Evolutionary conservation across 2,329 filamentous ascomycete species (phyloP), one percentile per base, ranked within the genome.

Genomic region (Simplicillium aogashimaense): DNA sequence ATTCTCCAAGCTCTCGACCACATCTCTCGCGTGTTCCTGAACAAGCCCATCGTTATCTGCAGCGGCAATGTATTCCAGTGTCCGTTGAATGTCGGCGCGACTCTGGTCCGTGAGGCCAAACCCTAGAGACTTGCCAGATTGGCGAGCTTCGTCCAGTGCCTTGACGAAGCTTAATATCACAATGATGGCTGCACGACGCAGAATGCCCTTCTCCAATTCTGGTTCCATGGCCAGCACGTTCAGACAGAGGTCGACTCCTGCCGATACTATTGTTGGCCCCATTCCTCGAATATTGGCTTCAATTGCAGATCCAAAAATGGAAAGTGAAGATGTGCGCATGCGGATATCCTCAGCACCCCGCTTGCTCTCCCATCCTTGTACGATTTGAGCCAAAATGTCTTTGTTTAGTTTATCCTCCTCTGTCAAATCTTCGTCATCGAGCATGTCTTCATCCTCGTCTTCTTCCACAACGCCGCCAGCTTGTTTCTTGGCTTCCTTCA

Each of bases 11-110:
- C 74, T 81, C 54, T 86, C 82, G 10, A 78, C 56, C n/a, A 81
- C 78, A 49, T 79, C 79, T 28, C 60, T 62, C 3, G 81, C 81
- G 56, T 87, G 81, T 49, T 79, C 70, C 45, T 70, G 70, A 10
- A 85, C 83, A 33, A 88, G 59, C 1, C 73, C 80, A 53, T 88
- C 83, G 17, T 67, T 71, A 56, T 88, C 83, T 17, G 76, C 79
- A 31, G 63, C 67, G 7, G 69, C 67, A n/a, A 84, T 67, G 56
- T 86, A 87, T 38, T 61, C 58, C 32, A 87, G 54, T 9, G 81
- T 72, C 36, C 73, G 66, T 49, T 70, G 58, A n/a, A 86, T 71
- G 40, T 86, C 78, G 20, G 70, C 66, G 38, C 75, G 67, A 50
- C 74, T 80, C 45, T 67, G 59, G 13, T 69, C 64, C 2, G 67